phyloP scores from a whole-genome alignment of 176 grass and related monocot genomes.

The Thinopyrum elongatum region DNA sequence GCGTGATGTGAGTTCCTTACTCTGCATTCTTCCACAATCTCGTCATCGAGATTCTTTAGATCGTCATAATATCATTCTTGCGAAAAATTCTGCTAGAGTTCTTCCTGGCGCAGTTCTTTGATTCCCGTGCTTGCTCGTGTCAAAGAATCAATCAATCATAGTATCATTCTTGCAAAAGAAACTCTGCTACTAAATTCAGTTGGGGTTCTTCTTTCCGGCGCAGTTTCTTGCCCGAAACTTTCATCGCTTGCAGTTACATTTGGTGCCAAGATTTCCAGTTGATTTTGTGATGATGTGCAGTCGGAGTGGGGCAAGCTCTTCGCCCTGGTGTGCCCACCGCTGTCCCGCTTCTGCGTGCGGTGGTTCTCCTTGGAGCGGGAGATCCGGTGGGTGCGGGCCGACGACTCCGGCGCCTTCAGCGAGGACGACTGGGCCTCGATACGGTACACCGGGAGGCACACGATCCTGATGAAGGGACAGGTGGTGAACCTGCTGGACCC shows the following conservation, averaged over 20 bases:
- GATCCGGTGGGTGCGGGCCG: neutral
- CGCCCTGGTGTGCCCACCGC: neutral
- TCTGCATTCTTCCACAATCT: too few relatives aligned
- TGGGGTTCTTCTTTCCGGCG: too few relatives aligned
- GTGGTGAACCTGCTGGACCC: neutral
- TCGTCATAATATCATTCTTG: too few relatives aligned
- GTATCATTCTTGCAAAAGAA: neutral
- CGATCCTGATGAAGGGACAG: neutral
- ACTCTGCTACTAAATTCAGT: too few relatives aligned
- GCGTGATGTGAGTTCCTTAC: neutral
- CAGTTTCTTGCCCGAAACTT: too few relatives aligned
- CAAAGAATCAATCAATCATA: too few relatives aligned
- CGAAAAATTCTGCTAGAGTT: too few relatives aligned
- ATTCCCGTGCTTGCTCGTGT: too few relatives aligned
- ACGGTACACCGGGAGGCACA: neutral
- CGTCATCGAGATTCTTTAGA: too few relatives aligned
- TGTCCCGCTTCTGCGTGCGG: neutral
- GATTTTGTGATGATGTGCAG: constrained; percentile 12
- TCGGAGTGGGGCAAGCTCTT: neutral
- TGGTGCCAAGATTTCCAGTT: neutral
- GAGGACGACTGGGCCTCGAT: constrained; percentile 6
- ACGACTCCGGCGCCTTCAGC: neutral
- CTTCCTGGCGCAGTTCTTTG: too few relatives aligned
- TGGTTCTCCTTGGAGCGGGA: neutral
- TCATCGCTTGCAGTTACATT: too few relatives aligned